Base-by-base conservation (phyloP, 2,329 filamentous ascomycete genomes). In the Colletotrichum sp. region DNA sequence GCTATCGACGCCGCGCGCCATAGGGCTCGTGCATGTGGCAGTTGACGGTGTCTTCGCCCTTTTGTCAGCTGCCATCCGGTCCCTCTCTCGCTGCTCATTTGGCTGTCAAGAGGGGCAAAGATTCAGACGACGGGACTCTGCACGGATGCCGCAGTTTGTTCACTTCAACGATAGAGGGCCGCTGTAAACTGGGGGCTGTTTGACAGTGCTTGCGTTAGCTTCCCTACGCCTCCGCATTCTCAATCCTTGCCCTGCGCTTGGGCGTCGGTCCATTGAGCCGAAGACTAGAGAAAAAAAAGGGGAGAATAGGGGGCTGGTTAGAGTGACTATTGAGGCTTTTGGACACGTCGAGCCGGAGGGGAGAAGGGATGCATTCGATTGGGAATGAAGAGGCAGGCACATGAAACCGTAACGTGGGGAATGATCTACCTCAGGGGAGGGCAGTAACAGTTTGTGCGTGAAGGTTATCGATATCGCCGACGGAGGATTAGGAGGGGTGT, bases 1-100 rank as follows among this genome's bases (percentile, higher is more conserved):
- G 74, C 74, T 77, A 77, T 77, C 26, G 62, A 77, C 65, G 65
- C 65, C 66, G 65, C 66, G 36, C 26, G 12, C 26, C 39, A 59
- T 62, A 66, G 55, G 65, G 65, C 59, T 71, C 65, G 75, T 34
- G 60, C 65, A 69, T 75, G 71, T 75, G 71, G 74, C 28, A 64
- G 64, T 75, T 30, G 71, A 77, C 39, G 39, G 73, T 70, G 71
- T 66, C 32, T 60, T 49, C 55, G 34, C 32, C 34, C 36, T 34
- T 57, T 75, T 70, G 75, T 71, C 71, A 71, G 64, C 71, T 75
- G 75, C 75, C 75, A 77, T 77, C 75, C 57, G 39, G 64, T 73
- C 66, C 55, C 55, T 74, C 66, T 32, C 24, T 59, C n/a, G 21
- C 60, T 36, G 44, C 30, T 36, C 59, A 15, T 49, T 36, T 32